phyloP scores from a whole-genome alignment of 805 yeast species.

The Blastobotrys americana region DNA sequence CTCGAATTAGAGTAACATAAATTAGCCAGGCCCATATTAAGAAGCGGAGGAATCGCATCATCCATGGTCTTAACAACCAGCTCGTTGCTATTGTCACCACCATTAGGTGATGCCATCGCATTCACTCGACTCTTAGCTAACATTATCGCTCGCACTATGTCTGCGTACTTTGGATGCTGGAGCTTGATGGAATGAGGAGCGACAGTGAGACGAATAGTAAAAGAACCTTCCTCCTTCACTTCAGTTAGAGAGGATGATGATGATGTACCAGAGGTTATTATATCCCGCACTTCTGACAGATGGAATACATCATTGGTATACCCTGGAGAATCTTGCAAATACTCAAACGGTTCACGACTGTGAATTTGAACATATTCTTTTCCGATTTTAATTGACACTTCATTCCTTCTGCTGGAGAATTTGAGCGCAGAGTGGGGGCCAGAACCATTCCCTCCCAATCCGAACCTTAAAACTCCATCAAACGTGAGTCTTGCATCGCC shows the following conservation, averaged over 20 bases:
- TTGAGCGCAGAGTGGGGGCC: no score
- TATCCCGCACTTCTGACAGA: conserved; percentile 36
- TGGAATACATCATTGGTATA: conserved; percentile 33
- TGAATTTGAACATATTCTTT: conserved; percentile 54
- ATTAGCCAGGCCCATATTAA: conserved; percentile 62
- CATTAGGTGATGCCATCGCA: not conserved
- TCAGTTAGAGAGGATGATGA: conserved; percentile 26
- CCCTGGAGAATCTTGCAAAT: conserved; percentile 15
- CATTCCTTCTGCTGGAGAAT: no score
- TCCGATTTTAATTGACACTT: conserved; percentile 48
- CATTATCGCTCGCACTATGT: conserved; percentile 20
- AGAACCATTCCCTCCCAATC: no score
- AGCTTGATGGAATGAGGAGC: conserved; percentile 6
- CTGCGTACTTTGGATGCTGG: conserved; percentile 13
- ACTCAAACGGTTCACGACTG: conserved; percentile 14
- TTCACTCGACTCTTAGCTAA: conserved; percentile 11
- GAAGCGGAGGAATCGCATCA: conserved; percentile 50
- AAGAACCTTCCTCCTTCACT: conserved; percentile 34
- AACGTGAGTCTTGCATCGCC: conserved; percentile 15
- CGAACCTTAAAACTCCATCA: conserved; percentile 23
- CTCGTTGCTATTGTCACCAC: not conserved
- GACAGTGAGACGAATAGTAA: conserved; percentile 34
- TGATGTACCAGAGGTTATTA: conserved; percentile 30
- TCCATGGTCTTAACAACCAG: conserved; percentile 14
- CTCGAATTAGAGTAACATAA: conserved; percentile 51